phyloP scores from a whole-genome alignment of 78 protist genomes.

The Protostelium mycophagum region DNA sequence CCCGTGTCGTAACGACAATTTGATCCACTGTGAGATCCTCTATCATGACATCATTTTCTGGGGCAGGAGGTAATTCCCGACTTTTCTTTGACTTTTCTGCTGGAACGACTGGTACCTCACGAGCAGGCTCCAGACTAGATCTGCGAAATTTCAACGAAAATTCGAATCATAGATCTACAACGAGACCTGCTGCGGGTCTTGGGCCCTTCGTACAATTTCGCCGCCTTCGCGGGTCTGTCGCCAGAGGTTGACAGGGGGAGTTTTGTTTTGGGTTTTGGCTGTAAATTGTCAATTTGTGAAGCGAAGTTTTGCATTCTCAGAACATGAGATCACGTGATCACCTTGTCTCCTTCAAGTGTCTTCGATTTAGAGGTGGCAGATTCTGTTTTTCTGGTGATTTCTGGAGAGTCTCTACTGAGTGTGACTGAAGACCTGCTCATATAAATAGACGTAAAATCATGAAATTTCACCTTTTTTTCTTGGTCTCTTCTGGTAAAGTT shows the following conservation, averaged over 20 bases:
- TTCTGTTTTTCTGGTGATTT: neutral
- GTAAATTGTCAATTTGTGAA: no score
- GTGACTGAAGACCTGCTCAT: no score
- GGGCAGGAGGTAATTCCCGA: neutral
- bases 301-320: no score
- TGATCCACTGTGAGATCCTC: neutral
- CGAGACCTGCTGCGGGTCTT: neutral
- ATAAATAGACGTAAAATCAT: no score
- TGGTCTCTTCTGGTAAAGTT: neutral
- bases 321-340: neutral
- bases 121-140: neutral
- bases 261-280: no score
- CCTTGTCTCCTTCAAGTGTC: neutral
- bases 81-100: neutral
- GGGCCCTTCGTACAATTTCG: no score
- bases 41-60: neutral
- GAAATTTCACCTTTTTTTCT: neutral
- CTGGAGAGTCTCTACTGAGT: neutral
- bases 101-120: neutral
- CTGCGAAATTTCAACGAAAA: neutral
- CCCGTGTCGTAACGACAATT: neutral
- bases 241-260: no score
- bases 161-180: neutral
- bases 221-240: no score
- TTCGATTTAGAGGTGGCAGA: neutral